A percentile compares a stretch with the other conserved stretches of the same genome.
Evolutionary conservation across 192 early-diverging fungal genomes (phyloP).

Genomic region (Oehlia diaphana): DNA sequence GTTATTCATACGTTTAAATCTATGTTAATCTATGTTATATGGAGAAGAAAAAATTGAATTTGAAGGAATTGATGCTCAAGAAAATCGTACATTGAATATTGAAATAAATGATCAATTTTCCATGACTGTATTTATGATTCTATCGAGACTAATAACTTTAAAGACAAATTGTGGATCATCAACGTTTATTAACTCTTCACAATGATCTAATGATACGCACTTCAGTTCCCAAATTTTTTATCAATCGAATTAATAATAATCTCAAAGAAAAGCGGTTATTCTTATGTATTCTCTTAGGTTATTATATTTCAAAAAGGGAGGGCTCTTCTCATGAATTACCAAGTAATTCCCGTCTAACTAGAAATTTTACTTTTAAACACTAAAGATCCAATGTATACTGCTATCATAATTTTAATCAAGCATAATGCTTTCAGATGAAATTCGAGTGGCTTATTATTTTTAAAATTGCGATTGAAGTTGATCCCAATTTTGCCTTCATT

Average conservation of each 20-base stretch:
- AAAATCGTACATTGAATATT: no score
- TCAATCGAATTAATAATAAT: not conserved
- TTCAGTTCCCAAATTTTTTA: not conserved
- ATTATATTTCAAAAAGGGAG: not conserved
- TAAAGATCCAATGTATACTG: no score
- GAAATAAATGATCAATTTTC: no score
- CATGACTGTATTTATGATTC: not conserved
- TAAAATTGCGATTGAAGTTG: no score
- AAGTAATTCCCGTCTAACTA: no score
- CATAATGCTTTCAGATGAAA: no score
- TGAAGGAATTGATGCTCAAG: not conserved
- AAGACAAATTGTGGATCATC: not conserved
- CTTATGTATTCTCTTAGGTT: not conserved
- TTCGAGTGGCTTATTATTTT: no score
- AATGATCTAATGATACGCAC: not conserved
- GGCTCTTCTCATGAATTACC: not conserved
- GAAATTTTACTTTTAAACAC: no score
- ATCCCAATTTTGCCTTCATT: not conserved
- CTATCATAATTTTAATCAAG: no score
- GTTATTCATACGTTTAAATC: not conserved
- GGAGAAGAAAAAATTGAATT: not conserved
- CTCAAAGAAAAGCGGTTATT: not conserved
- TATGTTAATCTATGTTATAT: not conserved
- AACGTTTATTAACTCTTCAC: not conserved
- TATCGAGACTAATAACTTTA: not conserved